A percentile compares a stretch with the other conserved stretches of the same genome.
Conservation (phyloP, 2,329 filamentous ascomycete species). For the Fusarium avenaceum region DNA sequence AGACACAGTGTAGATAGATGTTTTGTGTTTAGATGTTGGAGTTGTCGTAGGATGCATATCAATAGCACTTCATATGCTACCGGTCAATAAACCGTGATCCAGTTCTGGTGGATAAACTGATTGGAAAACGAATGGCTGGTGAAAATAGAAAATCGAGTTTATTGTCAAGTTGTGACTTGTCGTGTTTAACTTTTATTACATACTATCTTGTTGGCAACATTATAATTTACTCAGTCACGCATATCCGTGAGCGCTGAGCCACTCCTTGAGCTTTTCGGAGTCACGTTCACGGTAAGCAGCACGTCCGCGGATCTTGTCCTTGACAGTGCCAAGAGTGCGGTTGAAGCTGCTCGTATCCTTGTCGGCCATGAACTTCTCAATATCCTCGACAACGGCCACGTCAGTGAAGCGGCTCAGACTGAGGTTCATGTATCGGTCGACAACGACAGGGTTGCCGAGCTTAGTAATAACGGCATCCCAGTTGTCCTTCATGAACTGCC, state of each 20-base stretch:
- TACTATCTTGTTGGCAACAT: slow-evolving; percentile 9
- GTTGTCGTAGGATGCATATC: too few relatives aligned
- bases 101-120: too few relatives aligned
- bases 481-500: slow-evolving; percentile 87
- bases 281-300: slow-evolving; percentile 87
- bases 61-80: too few relatives aligned
- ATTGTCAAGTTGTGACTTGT: neutral
- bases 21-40: too few relatives aligned
- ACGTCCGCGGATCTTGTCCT: slow-evolving; percentile 86
- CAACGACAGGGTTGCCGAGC: slow-evolving; percentile 85
- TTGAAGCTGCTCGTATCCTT: slow-evolving; percentile 91
- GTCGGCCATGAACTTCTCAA: slow-evolving; percentile 84
- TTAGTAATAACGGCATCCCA: slow-evolving; percentile 81
- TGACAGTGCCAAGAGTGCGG: slow-evolving; percentile 85
- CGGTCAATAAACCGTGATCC: too few relatives aligned
- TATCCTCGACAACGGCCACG: slow-evolving; percentile 77
- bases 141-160: neutral
- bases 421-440: slow-evolving; percentile 88
- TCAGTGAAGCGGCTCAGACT: slow-evolving; percentile 85
- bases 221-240: slow-evolving; percentile 53
- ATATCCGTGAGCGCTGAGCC: slow-evolving; percentile 73
- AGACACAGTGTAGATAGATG: too few relatives aligned
- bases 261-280: slow-evolving; percentile 78
- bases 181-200: slow-evolving; percentile 28
- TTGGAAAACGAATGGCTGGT: neutral